Evolutionary conservation across 1,284 basidiomycete species (phyloP).

Genomic region (Ganoderma boninense): DNA sequence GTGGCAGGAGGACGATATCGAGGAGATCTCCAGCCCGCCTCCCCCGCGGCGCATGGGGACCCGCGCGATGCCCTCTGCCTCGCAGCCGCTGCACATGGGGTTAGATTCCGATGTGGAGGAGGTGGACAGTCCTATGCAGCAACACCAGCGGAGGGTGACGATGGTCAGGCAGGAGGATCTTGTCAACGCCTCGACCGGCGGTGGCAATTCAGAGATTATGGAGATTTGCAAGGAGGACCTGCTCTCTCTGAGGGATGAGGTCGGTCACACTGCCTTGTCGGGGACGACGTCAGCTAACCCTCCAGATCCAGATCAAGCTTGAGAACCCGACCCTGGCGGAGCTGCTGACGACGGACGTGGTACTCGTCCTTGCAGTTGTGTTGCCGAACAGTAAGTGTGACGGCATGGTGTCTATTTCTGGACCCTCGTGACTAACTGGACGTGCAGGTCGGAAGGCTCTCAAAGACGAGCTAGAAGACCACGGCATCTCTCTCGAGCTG

Average conservation of each 20-base stretch:
- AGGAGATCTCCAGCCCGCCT: slow-evolving; percentile 26
- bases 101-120: slow-evolving; percentile 30
- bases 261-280: background rate
- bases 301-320: background rate
- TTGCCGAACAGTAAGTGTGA: slow-evolving; percentile 32
- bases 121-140: slow-evolving; percentile 9
- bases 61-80: slow-evolving; percentile 21
- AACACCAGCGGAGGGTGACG: slow-evolving; percentile 19
- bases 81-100: slow-evolving; percentile 13
- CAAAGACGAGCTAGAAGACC: background rate
- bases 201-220: slow-evolving; percentile 21
- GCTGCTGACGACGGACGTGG: slow-evolving; percentile 24
- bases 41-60: slow-evolving; percentile 24
- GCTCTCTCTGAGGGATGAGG: slow-evolving; percentile 16
- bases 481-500: background rate
- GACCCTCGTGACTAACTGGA: background rate
- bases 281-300: background rate
- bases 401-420: background rate
- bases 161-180: slow-evolving; percentile 23
- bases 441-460: slow-evolving; percentile 11
- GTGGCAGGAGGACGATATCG: slow-evolving; percentile 27
- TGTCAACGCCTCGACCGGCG: background rate
- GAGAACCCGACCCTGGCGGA: slow-evolving; percentile 9
- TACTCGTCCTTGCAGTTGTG: slow-evolving; percentile 27
- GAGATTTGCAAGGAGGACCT: slow-evolving; percentile 26